Base-by-base conservation (phyloP, 306 rosid genomes). In the Oemleria cerasiformis region DNA sequence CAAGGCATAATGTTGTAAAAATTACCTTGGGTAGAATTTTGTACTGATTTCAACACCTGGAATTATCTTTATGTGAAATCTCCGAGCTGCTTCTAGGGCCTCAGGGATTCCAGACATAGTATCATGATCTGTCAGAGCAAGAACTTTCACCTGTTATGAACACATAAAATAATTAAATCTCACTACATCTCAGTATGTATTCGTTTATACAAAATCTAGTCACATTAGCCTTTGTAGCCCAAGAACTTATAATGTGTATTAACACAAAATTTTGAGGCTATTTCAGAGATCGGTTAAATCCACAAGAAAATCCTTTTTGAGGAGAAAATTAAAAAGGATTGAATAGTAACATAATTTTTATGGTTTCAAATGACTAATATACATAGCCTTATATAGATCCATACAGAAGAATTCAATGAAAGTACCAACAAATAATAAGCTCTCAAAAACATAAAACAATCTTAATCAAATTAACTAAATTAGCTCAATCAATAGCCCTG, bases 51-150 rank as follows among this genome's bases (percentile, higher is more conserved):
- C 98, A 76, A 94, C 98, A 71, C 98, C 98, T 7, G 98, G 98
- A 74, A 94, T 91, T 80, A 94, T 94, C 89, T 91, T 94, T 63
- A 94, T 88, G 68, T 94, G 94, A 69, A 83, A 89, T 81, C 81
- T 91, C 38, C 85, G 82, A 80, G 98, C 97, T 47, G 92, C 77
- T 74, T 91, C 97, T 54, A 87, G 72, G 36, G 97, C 97, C 85
- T 94, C 98, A 3, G 94, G 88, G 67, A 94, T 86, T 78, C 98
- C 98, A 38, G 97, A 50, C 97, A 94, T 82, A 48, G 98, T 91
- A 85, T 94, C 98, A 80, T 94, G 98, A 91, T 94, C 98, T 88
- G 98, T 94, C 84, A 94, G 96, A 85, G 98, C 98, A 88, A 94
- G 98, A 91, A 89, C 98, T 86, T 87, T 94, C 88, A 94, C 98